Percentiles rank a stretch among this genome's conserved stretches.
phyloP scores from a whole-genome alignment of 2,329 filamentous ascomycete genomes.

The Zymoseptoria tritici region DNA sequence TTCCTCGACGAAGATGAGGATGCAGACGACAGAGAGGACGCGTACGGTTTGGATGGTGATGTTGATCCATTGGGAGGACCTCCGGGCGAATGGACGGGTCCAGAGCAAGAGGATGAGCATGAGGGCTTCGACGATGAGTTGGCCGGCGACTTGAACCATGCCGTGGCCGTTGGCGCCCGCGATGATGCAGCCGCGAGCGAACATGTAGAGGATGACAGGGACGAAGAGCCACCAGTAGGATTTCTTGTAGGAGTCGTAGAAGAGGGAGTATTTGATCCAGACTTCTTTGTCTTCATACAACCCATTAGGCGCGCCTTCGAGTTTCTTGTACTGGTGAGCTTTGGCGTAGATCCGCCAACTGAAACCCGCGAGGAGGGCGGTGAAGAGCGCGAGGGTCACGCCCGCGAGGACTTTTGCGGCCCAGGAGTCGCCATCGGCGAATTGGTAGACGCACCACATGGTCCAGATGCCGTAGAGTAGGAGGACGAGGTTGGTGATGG shows the following conservation, averaged over 20 bases:
- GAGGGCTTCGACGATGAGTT: conserved; percentile 71
- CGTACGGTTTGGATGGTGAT: conserved; percentile 84
- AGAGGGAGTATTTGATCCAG: conserved; percentile 93
- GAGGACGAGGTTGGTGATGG: conserved; percentile 83
- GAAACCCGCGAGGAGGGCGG: conserved; percentile 72
- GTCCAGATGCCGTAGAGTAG: conserved; percentile 93
- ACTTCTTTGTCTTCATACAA: conserved; percentile 84
- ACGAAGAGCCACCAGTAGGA: conserved; percentile 97
- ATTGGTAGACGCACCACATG: conserved; percentile 92
- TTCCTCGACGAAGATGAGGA: conserved; percentile 89
- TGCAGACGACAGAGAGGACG: conserved; percentile 78
- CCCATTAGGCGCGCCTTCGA: conserved; percentile 62
- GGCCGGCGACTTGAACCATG: conserved; percentile 68
- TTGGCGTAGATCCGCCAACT: conserved; percentile 73
- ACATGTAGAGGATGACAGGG: conserved; percentile 81
- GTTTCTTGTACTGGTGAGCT: conserved; percentile 64
- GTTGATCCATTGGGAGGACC: conserved; percentile 86
- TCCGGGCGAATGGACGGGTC: conserved; percentile 78
- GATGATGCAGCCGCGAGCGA: conserved; percentile 78
- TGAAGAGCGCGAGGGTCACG: conserved; percentile 74
- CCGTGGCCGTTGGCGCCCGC: conserved; percentile 81
- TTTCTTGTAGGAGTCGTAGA: conserved; percentile 93
- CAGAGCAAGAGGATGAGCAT: conserved; percentile 76
- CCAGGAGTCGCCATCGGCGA: conserved; percentile 90
- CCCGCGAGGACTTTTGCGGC: conserved; percentile 77